Evolutionary conservation across 1,284 basidiomycete species (phyloP), one percentile per base, ranked within the genome.

Genomic region (Tilletia setariae): DNA sequence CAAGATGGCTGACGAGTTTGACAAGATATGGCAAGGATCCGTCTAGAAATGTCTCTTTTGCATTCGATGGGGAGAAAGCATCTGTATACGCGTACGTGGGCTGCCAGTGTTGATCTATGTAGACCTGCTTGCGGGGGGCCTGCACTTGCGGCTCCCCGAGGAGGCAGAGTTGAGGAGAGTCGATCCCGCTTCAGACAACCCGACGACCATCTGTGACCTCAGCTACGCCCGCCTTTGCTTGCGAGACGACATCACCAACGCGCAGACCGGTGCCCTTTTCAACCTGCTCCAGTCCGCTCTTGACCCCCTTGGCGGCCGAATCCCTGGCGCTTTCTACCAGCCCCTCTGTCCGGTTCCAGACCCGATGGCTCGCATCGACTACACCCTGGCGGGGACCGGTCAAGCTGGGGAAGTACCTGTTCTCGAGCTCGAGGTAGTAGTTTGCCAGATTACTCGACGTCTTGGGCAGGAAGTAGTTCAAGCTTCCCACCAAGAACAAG

Each of bases 381-480:
- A 67, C 40, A 13, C 16, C 35, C 2, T 69, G 63, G n/a, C 80
- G 72, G 11, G 75, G 69, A 28, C 73, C 71, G 1, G 69, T 72
- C n/a, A 78, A 62, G 11, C 69, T 42, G 0, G 79, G 79, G 1
- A 64, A 44, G 63, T 76, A 70, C 23, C 66, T 59, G 15, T 68
- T 51, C 46, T 82, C 80, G 16, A 77, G 8, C 30, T 70, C 46
- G 25, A 68, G 70, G 69, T 82, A 82, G 73, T 78, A 80, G 2
- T 51, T 63, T 7, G 64, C 69, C 13, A 79, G 65, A 67, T 81
- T 82, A 59, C 67, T 32, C 2, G 76, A 53, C n/a, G 79, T 79
- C 19, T 77, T 68, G 8, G 82, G 82, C 51, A 82, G 74, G 73
- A 82, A 82, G 72, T 80, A 78, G 68, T 72, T 74, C 64, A 82